Evolutionary conservation across 192 early-diverging fungal species (phyloP).

Genomic region (Pilobolus umbonatus): DNA sequence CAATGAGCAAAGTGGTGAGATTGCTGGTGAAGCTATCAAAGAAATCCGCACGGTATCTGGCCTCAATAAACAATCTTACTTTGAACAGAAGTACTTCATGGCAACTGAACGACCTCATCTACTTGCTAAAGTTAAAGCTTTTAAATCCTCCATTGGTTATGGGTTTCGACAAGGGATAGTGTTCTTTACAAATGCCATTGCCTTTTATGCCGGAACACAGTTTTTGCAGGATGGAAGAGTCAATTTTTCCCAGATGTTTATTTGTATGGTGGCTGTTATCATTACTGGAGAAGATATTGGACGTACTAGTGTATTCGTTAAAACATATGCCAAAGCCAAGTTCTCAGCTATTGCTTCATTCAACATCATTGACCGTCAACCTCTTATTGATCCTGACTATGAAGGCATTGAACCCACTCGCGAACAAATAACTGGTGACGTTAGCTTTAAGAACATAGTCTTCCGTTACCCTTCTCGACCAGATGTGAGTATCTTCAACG

Average conservation of each 20-base stretch:
- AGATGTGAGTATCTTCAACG: conserved; percentile 53
- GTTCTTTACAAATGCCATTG: conserved; percentile 70
- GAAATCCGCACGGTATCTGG: conserved; percentile 81
- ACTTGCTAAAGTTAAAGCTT: conserved; percentile 55
- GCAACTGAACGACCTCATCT: conserved; percentile 65
- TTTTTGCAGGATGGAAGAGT: conserved; percentile 12
- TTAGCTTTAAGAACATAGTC: conserved; percentile 47
- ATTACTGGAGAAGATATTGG: conserved; percentile 56
- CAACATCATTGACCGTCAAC: conserved; percentile 60
- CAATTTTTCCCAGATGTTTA: conserved; percentile 20
- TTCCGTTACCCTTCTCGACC: conserved; percentile 68
- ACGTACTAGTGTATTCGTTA: conserved; percentile 61
- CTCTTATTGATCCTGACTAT: conserved; percentile 58
- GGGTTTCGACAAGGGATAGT: conserved; percentile 62
- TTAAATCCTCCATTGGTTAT: conserved; percentile 55
- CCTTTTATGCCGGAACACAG: conserved; percentile 63
- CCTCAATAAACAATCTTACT: conserved; percentile 62
- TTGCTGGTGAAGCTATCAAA: conserved; percentile 75
- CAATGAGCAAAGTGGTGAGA: conserved; percentile 72
- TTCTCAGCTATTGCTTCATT: conserved; percentile 70
- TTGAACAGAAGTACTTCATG: conserved; percentile 56
- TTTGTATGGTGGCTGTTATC: conserved; percentile 25
- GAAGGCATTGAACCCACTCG: conserved; percentile 46
- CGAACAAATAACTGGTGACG: conserved; percentile 37
- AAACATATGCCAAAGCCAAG: conserved; percentile 75